These are phyloP conservation scores for Zygosaccharomyces sapae DNA, from an alignment of 1,139 yeast species.

Conservation along the genomic window DNA sequence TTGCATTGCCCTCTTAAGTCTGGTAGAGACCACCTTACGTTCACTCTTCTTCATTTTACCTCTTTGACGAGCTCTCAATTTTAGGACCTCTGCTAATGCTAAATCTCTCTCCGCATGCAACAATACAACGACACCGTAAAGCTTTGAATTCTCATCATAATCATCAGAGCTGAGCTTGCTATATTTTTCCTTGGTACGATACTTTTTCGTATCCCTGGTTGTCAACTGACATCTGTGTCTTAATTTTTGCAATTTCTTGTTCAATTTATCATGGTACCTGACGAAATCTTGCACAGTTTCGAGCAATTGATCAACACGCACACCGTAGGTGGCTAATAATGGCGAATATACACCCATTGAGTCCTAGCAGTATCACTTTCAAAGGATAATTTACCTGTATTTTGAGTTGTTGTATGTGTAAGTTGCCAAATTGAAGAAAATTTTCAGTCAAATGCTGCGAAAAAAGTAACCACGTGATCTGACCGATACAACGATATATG, in stretches of 20 bases:
- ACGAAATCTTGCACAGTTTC: slow-evolving; percentile 31
- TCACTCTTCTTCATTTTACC: slow-evolving; percentile 31
- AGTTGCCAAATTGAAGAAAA: neutral
- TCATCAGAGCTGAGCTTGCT: slow-evolving; percentile 23
- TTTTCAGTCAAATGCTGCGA: slow-evolving; percentile 2
- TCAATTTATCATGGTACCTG: slow-evolving; percentile 33
- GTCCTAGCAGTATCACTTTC: neutral
- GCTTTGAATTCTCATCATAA: slow-evolving; percentile 30
- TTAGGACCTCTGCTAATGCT: slow-evolving; percentile 31
- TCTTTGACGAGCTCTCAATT: slow-evolving; percentile 30
- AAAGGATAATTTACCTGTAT: neutral
- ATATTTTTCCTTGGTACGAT: slow-evolving; percentile 27
- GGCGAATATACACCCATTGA: slow-evolving; percentile 31
- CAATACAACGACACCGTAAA: slow-evolving; percentile 29
- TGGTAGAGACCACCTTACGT: slow-evolving; percentile 54
- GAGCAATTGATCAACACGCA: slow-evolving; percentile 31
- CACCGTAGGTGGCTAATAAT: slow-evolving; percentile 33
- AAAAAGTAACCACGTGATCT: neutral
- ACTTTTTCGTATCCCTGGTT: slow-evolving; percentile 32
- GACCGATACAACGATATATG: neutral
- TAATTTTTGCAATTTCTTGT: slow-evolving; percentile 30
- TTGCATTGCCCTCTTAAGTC: slow-evolving; percentile 60
- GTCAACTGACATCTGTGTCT: slow-evolving; percentile 32
- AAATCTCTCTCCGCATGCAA: slow-evolving; percentile 34
- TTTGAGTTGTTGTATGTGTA: neutral